Conservation (phyloP, 768 basidiomycete genomes). For the Stropharia rugosoannulata region DNA sequence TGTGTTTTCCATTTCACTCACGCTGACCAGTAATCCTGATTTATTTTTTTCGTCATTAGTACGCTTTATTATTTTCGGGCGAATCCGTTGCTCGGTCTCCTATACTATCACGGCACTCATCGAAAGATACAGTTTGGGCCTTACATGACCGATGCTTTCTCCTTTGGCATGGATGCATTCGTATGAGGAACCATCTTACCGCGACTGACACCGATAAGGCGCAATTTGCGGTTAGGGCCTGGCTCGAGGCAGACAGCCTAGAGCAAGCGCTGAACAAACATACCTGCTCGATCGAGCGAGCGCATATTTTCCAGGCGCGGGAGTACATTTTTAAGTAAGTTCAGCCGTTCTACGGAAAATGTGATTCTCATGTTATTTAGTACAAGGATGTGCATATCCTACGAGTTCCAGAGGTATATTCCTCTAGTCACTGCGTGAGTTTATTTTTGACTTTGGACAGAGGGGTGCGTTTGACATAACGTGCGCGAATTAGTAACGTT, state of each 20-base stretch:
- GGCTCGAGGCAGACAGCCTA: conserved; percentile 68
- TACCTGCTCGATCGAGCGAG: conserved; percentile 64
- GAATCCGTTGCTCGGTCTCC: conserved; percentile 50
- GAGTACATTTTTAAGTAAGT: conserved; percentile 80
- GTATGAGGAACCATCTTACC: conserved; percentile 45
- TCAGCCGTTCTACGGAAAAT: conserved; percentile 1
- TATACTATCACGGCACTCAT: conserved; percentile 26
- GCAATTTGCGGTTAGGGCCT: conserved; percentile 64
- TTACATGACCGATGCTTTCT: conserved; percentile 67
- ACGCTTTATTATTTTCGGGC: conserved; percentile 74
- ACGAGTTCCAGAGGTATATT: conserved; percentile 66
- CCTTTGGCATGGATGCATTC: conserved; percentile 72
- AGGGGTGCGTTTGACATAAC: neutral
- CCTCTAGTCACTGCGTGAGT: conserved; percentile 57
- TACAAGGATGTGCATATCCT: conserved; percentile 66
- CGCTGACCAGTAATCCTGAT: neutral
- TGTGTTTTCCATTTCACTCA: conserved; percentile 31
- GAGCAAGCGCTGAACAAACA: conserved; percentile 64
- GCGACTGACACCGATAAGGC: conserved; percentile 51
- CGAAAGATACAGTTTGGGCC: conserved; percentile 76
- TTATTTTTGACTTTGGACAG: neutral
- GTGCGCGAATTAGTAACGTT: conserved; percentile 32
- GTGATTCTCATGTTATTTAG: conserved; percentile 32
- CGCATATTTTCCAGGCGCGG: conserved; percentile 67
- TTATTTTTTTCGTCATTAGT: conserved; percentile 36